Evolutionary conservation across 305 asterid genomes (phyloP).

Genomic region (Fraxinus xanthoxyloides): DNA sequence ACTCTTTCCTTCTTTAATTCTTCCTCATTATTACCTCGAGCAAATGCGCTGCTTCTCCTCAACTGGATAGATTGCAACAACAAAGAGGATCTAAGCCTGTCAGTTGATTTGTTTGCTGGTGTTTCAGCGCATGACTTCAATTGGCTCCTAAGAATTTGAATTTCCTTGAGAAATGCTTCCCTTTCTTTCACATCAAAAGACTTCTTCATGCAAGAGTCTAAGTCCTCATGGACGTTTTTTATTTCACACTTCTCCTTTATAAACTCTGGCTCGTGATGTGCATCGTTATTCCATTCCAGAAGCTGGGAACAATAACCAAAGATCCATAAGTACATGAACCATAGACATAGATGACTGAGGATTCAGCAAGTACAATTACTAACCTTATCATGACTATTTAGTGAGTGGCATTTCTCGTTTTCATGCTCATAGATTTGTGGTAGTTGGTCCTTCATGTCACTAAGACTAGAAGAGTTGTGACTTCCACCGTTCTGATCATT

Average conservation of each 20-base stretch:
- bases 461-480: constrained; percentile 29
- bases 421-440: constrained; percentile 44
- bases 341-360: neutral
- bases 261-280: constrained; percentile 42
- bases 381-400: constrained; percentile 44
- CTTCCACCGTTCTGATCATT: constrained; percentile 23
- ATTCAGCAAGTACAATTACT: constrained; percentile 4
- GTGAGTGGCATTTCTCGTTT: constrained; percentile 23
- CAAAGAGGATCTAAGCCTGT: constrained; percentile 65
- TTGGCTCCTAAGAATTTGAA: constrained; percentile 54
- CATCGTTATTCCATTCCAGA: constrained; percentile 49
- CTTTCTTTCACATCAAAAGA: constrained; percentile 52
- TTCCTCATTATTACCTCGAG: constrained; percentile 45
- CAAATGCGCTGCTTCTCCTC: constrained; percentile 53
- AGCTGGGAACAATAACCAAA: constrained; percentile 39
- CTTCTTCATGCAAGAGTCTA: constrained; percentile 14
- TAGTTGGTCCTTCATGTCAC: constrained; percentile 33
- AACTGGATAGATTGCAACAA: constrained; percentile 76
- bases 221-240: constrained; percentile 43
- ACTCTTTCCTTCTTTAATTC: constrained; percentile 80
- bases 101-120: constrained; percentile 57
- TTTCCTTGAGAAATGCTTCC: constrained; percentile 68
- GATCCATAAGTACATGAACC: neutral
- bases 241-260: constrained; percentile 53
- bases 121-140: constrained; percentile 48